Conservation (phyloP, 768 basidiomycete species). For the Lentinula lateritia region DNA sequence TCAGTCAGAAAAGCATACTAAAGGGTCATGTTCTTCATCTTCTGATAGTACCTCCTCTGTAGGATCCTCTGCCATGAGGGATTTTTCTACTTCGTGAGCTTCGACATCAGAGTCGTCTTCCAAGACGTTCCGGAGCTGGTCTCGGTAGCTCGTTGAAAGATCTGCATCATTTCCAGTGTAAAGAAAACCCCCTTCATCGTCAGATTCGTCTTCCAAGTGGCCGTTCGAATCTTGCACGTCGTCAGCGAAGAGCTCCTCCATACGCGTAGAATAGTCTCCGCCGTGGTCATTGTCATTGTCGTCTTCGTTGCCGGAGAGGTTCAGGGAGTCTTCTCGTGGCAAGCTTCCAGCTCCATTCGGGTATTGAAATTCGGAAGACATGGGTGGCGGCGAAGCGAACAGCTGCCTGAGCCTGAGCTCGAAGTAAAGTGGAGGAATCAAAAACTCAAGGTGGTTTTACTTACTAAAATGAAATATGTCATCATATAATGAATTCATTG, state of each 20-base stretch:
- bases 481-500: neutral
- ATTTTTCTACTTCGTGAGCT: conserved; percentile 39
- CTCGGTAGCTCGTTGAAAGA: conserved; percentile 49
- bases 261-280: conserved; percentile 61
- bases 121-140: conserved; percentile 68
- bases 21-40: conserved; percentile 18
- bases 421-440: neutral
- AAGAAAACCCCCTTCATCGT: conserved; percentile 60
- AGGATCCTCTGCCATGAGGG: conserved; percentile 34
- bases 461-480: neutral
- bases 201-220: conserved; percentile 32
- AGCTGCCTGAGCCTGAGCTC: neutral
- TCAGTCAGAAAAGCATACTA: conserved; percentile 9
- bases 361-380: conserved; percentile 1
- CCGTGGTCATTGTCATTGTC: conserved; percentile 34
- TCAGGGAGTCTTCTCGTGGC: conserved; percentile 9
- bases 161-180: conserved; percentile 69
- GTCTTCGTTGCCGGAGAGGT: conserved; percentile 35
- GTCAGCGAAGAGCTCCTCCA: conserved; percentile 60
- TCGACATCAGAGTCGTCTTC: conserved; percentile 53
- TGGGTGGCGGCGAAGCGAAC: neutral
- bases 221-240: conserved; percentile 27
- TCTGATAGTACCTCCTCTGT: conserved; percentile 23
- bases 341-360: neutral
- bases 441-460: neutral